Evolutionary conservation across 2,329 filamentous ascomycete genomes (phyloP).

Genomic region (Colletotrichum zoysiae): DNA sequence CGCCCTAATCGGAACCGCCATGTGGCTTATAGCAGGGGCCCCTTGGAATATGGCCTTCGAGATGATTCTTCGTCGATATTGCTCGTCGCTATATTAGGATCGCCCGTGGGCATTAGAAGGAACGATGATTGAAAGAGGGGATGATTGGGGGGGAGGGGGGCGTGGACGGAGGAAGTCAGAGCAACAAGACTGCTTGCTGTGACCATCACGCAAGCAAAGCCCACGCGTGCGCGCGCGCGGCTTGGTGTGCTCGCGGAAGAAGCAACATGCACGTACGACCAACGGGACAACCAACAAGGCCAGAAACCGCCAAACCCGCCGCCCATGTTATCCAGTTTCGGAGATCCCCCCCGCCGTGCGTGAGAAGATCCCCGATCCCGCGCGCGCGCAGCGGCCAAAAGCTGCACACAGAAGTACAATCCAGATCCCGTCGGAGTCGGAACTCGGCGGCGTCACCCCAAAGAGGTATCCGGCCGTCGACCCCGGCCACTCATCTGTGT

Average conservation of each 20-base stretch:
- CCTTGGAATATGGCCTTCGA: slow-evolving; percentile 27
- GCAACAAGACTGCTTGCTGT: neutral
- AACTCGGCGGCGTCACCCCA: slow-evolving; percentile 19
- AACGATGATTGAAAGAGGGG: neutral
- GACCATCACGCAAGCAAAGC: slow-evolving; percentile 15
- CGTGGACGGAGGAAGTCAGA: neutral
- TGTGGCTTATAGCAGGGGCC: slow-evolving; percentile 31
- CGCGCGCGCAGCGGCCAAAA: neutral
- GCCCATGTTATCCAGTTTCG: neutral
- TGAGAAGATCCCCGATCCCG: slow-evolving; percentile 24
- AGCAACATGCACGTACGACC: neutral
- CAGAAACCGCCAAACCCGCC: slow-evolving; percentile 1
- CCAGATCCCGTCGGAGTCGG: slow-evolving; percentile 28
- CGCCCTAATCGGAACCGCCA: slow-evolving; percentile 29
- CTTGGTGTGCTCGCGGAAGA: neutral
- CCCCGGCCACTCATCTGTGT: slow-evolving; percentile 1
- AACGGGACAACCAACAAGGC: slow-evolving; percentile 26
- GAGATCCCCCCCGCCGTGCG: slow-evolving; percentile 6
- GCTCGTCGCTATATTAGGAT: neutral
- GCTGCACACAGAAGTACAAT: neutral
- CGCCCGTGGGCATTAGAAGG: neutral
- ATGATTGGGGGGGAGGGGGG: neutral
- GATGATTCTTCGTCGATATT: slow-evolving; percentile 28
- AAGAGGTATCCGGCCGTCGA: slow-evolving; percentile 8
- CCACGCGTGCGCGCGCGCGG: slow-evolving; percentile 6